Base-by-base conservation (phyloP, 768 basidiomycete genomes). In the Fibroporia radiculosa region DNA sequence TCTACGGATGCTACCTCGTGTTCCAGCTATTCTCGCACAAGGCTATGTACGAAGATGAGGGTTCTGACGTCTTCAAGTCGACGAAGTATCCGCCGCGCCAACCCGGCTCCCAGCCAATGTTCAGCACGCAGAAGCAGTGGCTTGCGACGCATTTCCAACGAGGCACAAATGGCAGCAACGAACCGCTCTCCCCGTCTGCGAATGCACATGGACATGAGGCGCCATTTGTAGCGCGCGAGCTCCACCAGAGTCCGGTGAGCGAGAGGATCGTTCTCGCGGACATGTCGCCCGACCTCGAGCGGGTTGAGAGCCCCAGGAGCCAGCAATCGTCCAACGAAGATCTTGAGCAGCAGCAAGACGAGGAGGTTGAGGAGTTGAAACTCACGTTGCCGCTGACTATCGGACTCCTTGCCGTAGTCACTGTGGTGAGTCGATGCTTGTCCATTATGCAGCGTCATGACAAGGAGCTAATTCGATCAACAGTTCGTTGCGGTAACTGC, bases 11-110 rank as follows among this genome's bases (percentile, higher is more conserved):
- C 18, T 77, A 73, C 53, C 64, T 78, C 26, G 56, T 77, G 41
- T 77, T 78, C 55, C 77, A 76, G 55, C 66, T 80, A 11, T 76
- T 70, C 67, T 75, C 76, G 3, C 77, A 78, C 56, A 65, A 64
- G 45, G 64, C 75, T 50, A 61, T 79, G 26, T 80, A 77, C 58
- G 75, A 73, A 35, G 50, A 56, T 32, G 37, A 40, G 27, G 22
- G 53, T 49, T 33, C 38, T 20, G 45, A 50, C 41, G 47, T 53
- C 24, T 50, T 59, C 50, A 20, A 46, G 48, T 60, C 62, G 3
- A 57, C 57, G 4, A 44, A 38, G 24, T 63, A 63, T 35, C 45
- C 51, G 13, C 11, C n/a, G n/a, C 37, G 19, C 31, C 34, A 2
- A 6, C 40, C 18, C 13, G 40, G 8, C 23, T 14, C n/a, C n/a